Base-by-base conservation (phyloP, 2,329 filamentous ascomycete species). In the Fusarium incarnatum region DNA sequence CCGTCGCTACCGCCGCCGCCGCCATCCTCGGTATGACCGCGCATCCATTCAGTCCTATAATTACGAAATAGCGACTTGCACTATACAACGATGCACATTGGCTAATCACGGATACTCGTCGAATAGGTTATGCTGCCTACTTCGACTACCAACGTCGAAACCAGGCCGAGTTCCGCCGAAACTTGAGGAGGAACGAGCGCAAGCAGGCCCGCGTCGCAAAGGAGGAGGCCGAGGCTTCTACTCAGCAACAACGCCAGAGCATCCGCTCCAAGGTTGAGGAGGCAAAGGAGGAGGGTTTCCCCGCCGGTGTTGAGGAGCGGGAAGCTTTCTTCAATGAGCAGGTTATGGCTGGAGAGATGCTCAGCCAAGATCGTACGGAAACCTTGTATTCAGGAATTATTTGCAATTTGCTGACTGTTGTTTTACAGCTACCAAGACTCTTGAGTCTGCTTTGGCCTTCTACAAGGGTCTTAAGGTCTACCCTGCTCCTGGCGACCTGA, bases 391-490 rank as follows among this genome's bases (percentile, higher is more conserved):
- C 15, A 18, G 34, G 16, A 25, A 46, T 16, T 45, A 16, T 46
- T 20, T 25, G 47, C 23, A 42, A 30, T 18, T 57, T 72, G 49
- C 66, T 77, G 46, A 74, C 57, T 47, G 25, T 44, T 10, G 16
- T 46, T 44, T 34, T 68, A 68, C 74, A 92, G 90, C 90, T 74
- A 83, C 88, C 73, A 88, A 91, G 78, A 85, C 87, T 42, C 82
- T 97, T 63, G 94, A 98, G 72, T 93, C 96, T 54, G 95, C 96
- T 49, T 85, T 98, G 66, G 94, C 93, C 81, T 99, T 99, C 84
- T 99, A 98, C 89, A 97, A 94, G 87, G 96, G 94, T 46, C 88
- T 99, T 73, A 99, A 99, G 88, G 96, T 98, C 75, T 99, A 99
- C 84, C 96, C 96, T 55, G 92, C 93, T 77, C 96, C 95, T 15